Evolutionary conservation across 306 rosid species (phyloP).

Genomic region (Lathyrus oleraceus): DNA sequence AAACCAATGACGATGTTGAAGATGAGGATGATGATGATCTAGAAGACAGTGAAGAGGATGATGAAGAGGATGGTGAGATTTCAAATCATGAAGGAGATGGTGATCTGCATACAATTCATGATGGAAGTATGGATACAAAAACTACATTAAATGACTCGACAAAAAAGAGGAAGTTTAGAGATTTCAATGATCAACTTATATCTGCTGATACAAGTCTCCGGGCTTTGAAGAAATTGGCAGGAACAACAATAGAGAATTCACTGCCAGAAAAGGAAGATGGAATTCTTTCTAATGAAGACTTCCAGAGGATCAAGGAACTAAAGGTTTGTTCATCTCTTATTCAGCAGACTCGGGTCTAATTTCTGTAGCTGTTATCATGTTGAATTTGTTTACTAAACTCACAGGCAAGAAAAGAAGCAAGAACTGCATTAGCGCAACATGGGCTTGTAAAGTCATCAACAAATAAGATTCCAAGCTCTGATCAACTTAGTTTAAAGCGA

Average conservation of each 20-base stretch:
- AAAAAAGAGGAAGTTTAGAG: constrained; percentile 65
- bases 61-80: constrained; percentile 41
- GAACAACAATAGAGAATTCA: constrained; percentile 27
- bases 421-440: constrained; percentile 59
- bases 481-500: constrained; percentile 64
- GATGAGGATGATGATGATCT: constrained; percentile 35
- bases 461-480: constrained; percentile 57
- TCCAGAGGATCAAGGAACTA: constrained; percentile 68
- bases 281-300: constrained; percentile 88
- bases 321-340: constrained; percentile 51
- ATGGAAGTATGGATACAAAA: constrained; percentile 35
- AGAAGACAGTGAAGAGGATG: constrained; percentile 39
- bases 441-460: constrained; percentile 53
- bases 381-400: constrained; percentile 29
- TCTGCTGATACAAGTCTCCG: constrained; percentile 82
- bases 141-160: constrained; percentile 42
- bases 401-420: constrained; percentile 70
- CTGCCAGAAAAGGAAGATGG: constrained; percentile 56
- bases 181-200: constrained; percentile 57
- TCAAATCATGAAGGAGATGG: constrained; percentile 41
- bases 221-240: constrained; percentile 73
- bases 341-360: constrained; percentile 16
- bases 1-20: constrained; percentile 28
- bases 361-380: background rate
- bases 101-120: constrained; percentile 30